phyloP scores from a whole-genome alignment of 1,139 yeast genomes.

The Taphrina confusa region DNA sequence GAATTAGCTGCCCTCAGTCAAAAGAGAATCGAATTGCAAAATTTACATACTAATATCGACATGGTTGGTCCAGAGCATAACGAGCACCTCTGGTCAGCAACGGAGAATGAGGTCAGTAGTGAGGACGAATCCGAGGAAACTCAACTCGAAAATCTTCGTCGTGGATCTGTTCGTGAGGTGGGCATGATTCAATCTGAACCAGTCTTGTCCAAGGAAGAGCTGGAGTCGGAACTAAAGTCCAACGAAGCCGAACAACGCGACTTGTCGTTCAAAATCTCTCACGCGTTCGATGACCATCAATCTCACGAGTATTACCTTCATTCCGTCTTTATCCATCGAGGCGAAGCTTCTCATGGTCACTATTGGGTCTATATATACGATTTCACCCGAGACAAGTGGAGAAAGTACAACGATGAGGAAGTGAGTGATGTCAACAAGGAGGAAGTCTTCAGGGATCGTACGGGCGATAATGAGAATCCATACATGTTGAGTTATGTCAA shows the following conservation, averaged over 20 bases:
- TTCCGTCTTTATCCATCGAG: conserved; percentile 91
- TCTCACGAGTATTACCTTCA: conserved; percentile 76
- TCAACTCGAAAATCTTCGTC: conserved; percentile 12
- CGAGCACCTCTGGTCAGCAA: conserved; percentile 27
- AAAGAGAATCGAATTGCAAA: not conserved
- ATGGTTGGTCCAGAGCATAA: conserved; percentile 1
- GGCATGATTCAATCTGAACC: not conserved
- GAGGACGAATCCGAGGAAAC: conserved; percentile 9
- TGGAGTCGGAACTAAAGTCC: conserved; percentile 7
- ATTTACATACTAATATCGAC: not conserved
- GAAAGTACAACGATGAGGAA: conserved; percentile 90
- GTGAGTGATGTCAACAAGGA: conserved; percentile 74
- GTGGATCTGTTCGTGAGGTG: conserved; percentile 21
- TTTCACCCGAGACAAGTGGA: conserved; percentile 62
- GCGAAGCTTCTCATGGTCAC: conserved; percentile 95
- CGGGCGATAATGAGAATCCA: conserved; percentile 36
- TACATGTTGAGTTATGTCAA: conserved; percentile 36
- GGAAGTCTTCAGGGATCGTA: conserved; percentile 58
- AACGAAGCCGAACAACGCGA: conserved; percentile 18
- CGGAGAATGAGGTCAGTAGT: conserved; percentile 21
- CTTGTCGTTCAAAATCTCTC: conserved; percentile 40
- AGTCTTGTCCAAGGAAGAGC: conserved; percentile 4
- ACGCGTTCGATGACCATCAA: conserved; percentile 51
- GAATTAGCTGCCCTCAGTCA: conserved; percentile 45
- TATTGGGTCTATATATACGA: conserved; percentile 94